These are phyloP conservation scores for Leucoagaricus sp. DNA, from an alignment of 1,284 basidiomycete species.

Conservation along the genomic window DNA sequence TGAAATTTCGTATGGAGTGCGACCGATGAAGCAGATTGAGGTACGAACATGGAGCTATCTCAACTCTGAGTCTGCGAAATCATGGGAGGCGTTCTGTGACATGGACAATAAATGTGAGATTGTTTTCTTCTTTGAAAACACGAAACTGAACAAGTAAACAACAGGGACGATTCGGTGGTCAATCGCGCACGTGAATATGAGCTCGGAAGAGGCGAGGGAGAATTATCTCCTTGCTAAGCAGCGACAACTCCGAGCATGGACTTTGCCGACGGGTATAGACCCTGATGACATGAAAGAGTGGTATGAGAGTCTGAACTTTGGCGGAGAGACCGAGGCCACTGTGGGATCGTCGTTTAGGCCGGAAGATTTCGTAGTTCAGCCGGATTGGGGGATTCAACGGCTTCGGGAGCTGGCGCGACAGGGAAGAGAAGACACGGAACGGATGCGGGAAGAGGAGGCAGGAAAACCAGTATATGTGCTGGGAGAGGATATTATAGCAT, in stretches of 20 bases:
- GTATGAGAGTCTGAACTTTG: constrained; percentile 53
- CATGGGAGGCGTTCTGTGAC: constrained; percentile 32
- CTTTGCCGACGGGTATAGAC: constrained; percentile 50
- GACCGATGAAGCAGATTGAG: constrained; percentile 41
- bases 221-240: constrained; percentile 29
- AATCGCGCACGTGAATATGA: constrained; percentile 20
- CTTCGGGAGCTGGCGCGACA: constrained; percentile 38
- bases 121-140: background rate
- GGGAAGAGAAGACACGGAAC: constrained; percentile 35
- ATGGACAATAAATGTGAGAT: constrained; percentile 38
- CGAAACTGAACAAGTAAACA: background rate
- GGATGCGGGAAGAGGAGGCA: constrained; percentile 21
- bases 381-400: constrained; percentile 25
- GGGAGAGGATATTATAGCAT: background rate
- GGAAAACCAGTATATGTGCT: constrained; percentile 17
- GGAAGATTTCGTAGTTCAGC: constrained; percentile 31
- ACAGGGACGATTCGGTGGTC: constrained; percentile 58
- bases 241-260: constrained; percentile 41
- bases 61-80: constrained; percentile 32
- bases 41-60: constrained; percentile 37
- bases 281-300: constrained; percentile 33
- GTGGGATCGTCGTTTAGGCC: constrained; percentile 26
- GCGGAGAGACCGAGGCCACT: constrained; percentile 25
- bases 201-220: constrained; percentile 18
- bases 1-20: constrained; percentile 25